A percentile compares a stretch with the other conserved stretches of the same genome.
These are phyloP conservation scores for Cordyceps sp. DNA, from an alignment of 2,329 filamentous ascomycete genomes.

Conservation along the genomic window DNA sequence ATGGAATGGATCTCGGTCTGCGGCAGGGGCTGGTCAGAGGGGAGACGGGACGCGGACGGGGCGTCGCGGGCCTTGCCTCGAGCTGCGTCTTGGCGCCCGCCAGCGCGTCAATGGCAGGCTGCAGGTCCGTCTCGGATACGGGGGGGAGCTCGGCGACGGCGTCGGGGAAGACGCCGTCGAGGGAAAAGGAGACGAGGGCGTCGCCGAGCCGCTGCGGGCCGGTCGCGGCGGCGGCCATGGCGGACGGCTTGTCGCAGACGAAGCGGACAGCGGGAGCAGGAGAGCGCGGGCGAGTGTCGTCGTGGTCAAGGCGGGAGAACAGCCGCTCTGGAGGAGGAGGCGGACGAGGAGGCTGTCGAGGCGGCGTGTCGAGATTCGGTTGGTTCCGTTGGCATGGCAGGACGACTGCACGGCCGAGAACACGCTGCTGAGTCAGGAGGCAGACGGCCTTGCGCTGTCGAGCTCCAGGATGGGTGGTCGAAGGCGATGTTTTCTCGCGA, in stretches of 20 bases:
- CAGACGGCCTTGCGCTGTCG: too few species aligned
- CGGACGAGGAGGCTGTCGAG: too few species aligned
- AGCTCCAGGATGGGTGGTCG: too few species aligned
- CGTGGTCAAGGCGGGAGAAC: too few species aligned
- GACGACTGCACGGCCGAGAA: too few species aligned
- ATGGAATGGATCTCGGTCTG: slow-evolving; percentile 52
- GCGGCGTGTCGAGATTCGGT: too few species aligned
- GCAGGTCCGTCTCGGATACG: slow-evolving; percentile 19
- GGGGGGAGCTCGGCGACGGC: slow-evolving; percentile 18
- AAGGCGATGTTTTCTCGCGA: too few species aligned
- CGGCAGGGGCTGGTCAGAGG: not conserved
- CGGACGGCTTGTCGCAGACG: not conserved
- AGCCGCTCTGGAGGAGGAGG: too few species aligned
- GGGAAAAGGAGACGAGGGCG: slow-evolving; percentile 22
- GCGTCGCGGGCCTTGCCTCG: slow-evolving; percentile 15
- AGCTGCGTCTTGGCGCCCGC: slow-evolving; percentile 17
- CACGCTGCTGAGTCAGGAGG: too few species aligned
- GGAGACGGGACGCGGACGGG: not conserved
- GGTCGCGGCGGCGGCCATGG: slow-evolving; percentile 13
- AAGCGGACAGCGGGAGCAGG: not conserved
- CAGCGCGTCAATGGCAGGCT: slow-evolving; percentile 22
- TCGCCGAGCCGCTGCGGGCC: slow-evolving; percentile 18
- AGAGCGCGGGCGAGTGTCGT: not conserved
- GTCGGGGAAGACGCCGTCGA: slow-evolving; percentile 24
- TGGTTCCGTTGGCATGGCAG: too few species aligned